Conservation (phyloP, 1,139 yeast genomes). For the Blastobotrys petasosporus region DNA sequence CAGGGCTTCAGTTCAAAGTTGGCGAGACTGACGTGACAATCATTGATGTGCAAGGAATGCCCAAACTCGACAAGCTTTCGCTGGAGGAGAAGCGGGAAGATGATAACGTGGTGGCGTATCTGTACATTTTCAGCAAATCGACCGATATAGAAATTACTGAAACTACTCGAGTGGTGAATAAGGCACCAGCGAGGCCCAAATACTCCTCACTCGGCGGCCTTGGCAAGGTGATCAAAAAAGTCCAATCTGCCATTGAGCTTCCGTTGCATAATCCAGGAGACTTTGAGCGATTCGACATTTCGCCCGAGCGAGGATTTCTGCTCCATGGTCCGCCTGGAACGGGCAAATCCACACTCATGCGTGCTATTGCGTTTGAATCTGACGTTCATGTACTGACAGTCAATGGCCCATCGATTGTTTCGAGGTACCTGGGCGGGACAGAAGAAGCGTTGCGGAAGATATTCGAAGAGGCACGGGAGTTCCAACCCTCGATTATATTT, state of each 20-base stretch:
- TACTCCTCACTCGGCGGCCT: slow-evolving; percentile 75
- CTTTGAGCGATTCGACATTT: slow-evolving; percentile 81
- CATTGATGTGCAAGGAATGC: slow-evolving; percentile 31
- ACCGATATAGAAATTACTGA: slow-evolving; percentile 2
- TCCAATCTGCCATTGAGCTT: slow-evolving; percentile 66
- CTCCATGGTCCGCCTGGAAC: slow-evolving; percentile 98
- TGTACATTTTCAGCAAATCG: slow-evolving; percentile 11
- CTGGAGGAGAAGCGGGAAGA: slow-evolving; percentile 21
- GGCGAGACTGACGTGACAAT: slow-evolving; percentile 22
- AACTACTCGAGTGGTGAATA: slow-evolving; percentile 16
- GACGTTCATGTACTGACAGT: slow-evolving; percentile 77
- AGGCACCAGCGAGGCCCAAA: slow-evolving; percentile 41
- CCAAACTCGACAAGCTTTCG: slow-evolving; percentile 34
- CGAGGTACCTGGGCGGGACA: slow-evolving; percentile 90
- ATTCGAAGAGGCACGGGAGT: slow-evolving; percentile 75
- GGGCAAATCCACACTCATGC: slow-evolving; percentile 84
- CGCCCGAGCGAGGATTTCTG: slow-evolving; percentile 79
- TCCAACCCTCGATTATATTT: slow-evolving; percentile 79
- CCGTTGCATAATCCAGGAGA: slow-evolving; percentile 75
- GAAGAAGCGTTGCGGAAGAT: slow-evolving; percentile 76
- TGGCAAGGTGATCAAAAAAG: slow-evolving; percentile 50
- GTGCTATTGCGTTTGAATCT: slow-evolving; percentile 68
- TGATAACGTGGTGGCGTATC: slow-evolving; percentile 15
- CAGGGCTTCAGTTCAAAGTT: slow-evolving; percentile 19
- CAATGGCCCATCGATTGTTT: slow-evolving; percentile 87